phyloP scores from a whole-genome alignment of 2,329 filamentous ascomycete species.

The Onygenales sp. region DNA sequence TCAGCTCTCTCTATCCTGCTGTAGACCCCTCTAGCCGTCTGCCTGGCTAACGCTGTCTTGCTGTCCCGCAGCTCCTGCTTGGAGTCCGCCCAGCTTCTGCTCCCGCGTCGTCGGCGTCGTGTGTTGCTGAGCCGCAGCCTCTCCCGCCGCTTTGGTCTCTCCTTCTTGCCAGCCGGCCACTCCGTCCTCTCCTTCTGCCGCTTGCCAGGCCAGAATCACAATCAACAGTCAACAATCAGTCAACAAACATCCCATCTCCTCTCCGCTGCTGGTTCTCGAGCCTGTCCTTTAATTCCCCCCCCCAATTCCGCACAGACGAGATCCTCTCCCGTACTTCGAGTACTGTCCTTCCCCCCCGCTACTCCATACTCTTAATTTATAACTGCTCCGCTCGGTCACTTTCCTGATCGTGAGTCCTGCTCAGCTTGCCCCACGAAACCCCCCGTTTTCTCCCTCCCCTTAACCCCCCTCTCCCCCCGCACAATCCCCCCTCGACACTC shows the following conservation, averaged over 20 bases:
- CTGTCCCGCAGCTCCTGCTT: too few relatives aligned
- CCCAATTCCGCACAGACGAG: background rate
- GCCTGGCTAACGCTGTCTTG: too few relatives aligned
- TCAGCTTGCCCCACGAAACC: too few relatives aligned
- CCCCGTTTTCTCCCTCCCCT: background rate
- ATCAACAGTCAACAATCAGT: background rate
- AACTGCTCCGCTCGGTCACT: background rate
- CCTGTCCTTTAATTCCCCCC: background rate
- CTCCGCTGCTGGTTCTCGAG: slow-evolving; percentile 1
- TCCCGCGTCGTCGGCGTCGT: background rate
- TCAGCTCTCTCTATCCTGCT: background rate
- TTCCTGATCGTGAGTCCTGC: background rate
- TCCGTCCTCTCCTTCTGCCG: slow-evolving; percentile 1
- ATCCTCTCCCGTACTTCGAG: background rate
- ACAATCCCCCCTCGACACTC: background rate
- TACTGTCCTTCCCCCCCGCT: background rate
- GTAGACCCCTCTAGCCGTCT: background rate
- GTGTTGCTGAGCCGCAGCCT: background rate
- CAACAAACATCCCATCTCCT: background rate
- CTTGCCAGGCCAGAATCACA: background rate
- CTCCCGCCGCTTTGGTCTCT: background rate
- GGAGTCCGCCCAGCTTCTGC: too few relatives aligned
- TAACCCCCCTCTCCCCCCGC: background rate
- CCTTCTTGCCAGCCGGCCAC: background rate
- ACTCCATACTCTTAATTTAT: background rate